Conservation (phyloP, 352 stramenopile species). For the Phytophthora uliginosa region DNA sequence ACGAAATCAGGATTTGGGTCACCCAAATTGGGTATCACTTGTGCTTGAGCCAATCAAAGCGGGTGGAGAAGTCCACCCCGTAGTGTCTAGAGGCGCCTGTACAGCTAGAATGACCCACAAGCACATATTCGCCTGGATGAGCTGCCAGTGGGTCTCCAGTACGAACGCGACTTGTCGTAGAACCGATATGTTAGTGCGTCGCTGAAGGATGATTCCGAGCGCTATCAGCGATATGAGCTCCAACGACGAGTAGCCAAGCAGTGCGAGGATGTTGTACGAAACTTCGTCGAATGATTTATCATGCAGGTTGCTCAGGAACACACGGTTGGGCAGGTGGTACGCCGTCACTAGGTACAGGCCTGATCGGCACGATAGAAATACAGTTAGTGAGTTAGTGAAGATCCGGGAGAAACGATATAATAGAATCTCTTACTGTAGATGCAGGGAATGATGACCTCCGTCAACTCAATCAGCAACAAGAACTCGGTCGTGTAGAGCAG, state of each 20-base stretch:
- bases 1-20: not conserved
- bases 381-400: slow-evolving; percentile 1
- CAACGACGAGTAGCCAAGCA: slow-evolving; percentile 2
- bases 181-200: not conserved
- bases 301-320: not conserved
- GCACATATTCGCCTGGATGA: slow-evolving; percentile 2
- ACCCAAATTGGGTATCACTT: not conserved
- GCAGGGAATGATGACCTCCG: not conserved
- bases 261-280: not conserved
- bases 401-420: no score
- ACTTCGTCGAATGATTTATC: not conserved
- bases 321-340: slow-evolving; percentile 3
- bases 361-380: not conserved
- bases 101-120: not conserved
- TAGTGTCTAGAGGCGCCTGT: slow-evolving; percentile 6
- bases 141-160: not conserved
- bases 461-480: not conserved
- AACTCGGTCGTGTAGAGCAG: slow-evolving; percentile 2
- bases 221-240: not conserved
- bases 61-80: not conserved
- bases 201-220: not conserved
- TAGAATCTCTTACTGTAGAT: slow-evolving; percentile 3
- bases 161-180: not conserved
- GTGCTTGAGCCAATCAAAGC: slow-evolving; percentile 1
- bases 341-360: not conserved